Conservation (phyloP, 1,139 yeast genomes). For the Insectozyma bohioensis region DNA sequence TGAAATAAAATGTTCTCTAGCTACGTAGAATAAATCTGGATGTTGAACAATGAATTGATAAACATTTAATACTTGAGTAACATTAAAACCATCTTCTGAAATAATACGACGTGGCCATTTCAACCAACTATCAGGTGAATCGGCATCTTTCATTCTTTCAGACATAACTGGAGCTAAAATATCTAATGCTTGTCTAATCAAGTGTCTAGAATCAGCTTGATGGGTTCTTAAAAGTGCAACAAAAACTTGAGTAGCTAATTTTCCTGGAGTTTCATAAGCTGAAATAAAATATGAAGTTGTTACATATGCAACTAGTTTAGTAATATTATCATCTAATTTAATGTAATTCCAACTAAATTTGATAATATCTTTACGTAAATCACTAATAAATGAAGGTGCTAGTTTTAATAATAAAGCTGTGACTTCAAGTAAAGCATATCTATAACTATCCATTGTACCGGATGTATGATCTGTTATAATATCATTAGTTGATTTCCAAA, state of each 20-base stretch:
- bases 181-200: conserved; percentile 88
- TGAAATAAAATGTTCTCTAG: conserved; percentile 86
- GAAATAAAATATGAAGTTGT: conserved; percentile 85
- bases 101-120: conserved; percentile 94
- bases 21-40: conserved; percentile 78
- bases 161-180: conserved; percentile 87
- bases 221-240: conserved; percentile 85
- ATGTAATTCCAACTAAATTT: conserved; percentile 95
- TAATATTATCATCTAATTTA: conserved; percentile 82
- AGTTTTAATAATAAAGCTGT: conserved; percentile 75
- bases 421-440: conserved; percentile 78
- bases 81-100: conserved; percentile 84
- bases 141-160: conserved; percentile 58
- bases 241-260: conserved; percentile 87
- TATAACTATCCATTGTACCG: conserved; percentile 71
- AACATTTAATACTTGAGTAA: conserved; percentile 81
- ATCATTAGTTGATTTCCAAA: conserved; percentile 71
- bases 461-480: conserved; percentile 57
- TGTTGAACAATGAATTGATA: conserved; percentile 89
- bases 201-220: conserved; percentile 78
- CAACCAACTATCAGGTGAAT: conserved; percentile 74
- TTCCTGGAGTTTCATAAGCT: conserved; percentile 85
- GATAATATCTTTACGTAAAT: conserved; percentile 81
- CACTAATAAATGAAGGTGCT: conserved; percentile 60
- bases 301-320: conserved; percentile 92